A percentile compares a stretch with the other conserved stretches of the same genome.
Evolutionary conservation across 2,329 filamentous ascomycete genomes (phyloP).

Genomic region (Colletotrichum nymphaeae): DNA sequence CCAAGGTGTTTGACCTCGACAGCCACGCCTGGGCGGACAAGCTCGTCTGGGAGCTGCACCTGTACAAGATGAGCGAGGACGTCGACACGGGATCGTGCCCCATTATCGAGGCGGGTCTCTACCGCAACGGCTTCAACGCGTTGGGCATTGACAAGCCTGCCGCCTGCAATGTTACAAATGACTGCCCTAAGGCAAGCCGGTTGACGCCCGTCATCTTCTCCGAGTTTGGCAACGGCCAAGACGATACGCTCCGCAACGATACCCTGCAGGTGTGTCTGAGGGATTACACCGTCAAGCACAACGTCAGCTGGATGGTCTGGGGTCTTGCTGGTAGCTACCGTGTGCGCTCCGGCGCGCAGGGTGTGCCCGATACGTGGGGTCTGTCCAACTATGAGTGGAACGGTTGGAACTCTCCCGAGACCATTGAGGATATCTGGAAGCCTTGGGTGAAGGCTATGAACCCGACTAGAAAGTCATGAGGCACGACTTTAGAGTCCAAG

Average conservation of each 20-base stretch:
- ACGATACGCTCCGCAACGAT: slow-evolving; percentile 47
- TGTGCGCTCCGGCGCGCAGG: slow-evolving; percentile 55
- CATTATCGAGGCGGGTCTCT: slow-evolving; percentile 59
- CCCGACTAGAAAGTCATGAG: slow-evolving; percentile 47
- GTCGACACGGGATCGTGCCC: slow-evolving; percentile 58
- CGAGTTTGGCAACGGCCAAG: slow-evolving; percentile 60
- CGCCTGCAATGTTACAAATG: slow-evolving; percentile 51
- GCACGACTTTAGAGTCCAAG: neutral
- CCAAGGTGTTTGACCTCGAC: slow-evolving; percentile 57
- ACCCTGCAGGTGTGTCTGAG: slow-evolving; percentile 57
- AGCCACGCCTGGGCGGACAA: slow-evolving; percentile 59
- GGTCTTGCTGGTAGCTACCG: slow-evolving; percentile 63
- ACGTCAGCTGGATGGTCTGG: slow-evolving; percentile 62
- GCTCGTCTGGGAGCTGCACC: slow-evolving; percentile 58
- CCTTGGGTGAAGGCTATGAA: slow-evolving; percentile 59
- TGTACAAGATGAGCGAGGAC: slow-evolving; percentile 48
- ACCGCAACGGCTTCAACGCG: slow-evolving; percentile 62
- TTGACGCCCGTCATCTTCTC: slow-evolving; percentile 59
- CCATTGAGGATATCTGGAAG: slow-evolving; percentile 61
- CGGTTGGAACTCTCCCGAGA: slow-evolving; percentile 57
- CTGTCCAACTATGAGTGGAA: slow-evolving; percentile 58
- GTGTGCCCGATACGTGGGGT: slow-evolving; percentile 60
- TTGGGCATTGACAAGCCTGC: slow-evolving; percentile 38
- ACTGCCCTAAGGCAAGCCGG: slow-evolving; percentile 49
- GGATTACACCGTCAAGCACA: slow-evolving; percentile 55